Percentiles rank a stretch among this genome's conserved stretches.
Evolutionary conservation across 805 yeast genomes (phyloP).

Genomic region (Hanseniaspora jakobsenii): DNA sequence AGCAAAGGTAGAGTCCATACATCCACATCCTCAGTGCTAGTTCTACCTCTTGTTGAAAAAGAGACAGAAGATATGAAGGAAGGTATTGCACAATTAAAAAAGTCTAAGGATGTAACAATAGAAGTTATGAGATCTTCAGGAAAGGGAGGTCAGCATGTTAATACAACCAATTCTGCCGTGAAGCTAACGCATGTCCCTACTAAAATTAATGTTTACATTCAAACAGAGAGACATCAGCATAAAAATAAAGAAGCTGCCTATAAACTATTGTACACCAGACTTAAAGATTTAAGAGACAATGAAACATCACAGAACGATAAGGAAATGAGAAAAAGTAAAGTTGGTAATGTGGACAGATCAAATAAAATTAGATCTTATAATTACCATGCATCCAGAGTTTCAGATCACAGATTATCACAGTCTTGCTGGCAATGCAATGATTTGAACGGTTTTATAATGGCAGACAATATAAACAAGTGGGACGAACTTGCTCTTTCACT

Average conservation of each 20-base stretch:
- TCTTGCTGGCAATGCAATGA: constrained; percentile 8
- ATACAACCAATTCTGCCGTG: constrained; percentile 94
- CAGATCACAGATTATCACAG: constrained; percentile 57
- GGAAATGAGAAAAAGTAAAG: constrained; percentile 73
- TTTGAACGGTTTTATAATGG: constrained; percentile 8
- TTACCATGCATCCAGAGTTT: constrained; percentile 80
- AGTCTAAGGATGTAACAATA: constrained; percentile 76
- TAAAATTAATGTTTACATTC: constrained; percentile 79
- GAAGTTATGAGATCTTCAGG: constrained; percentile 98
- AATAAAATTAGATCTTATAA: constrained; percentile 92
- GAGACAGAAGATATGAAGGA: constrained; percentile 31
- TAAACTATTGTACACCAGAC: constrained; percentile 62
- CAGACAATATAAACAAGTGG: constrained; percentile 11
- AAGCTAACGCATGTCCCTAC: constrained; percentile 84
- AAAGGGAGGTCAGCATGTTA: constrained; percentile 96
- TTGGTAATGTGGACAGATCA: constrained; percentile 74
- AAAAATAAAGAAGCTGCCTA: constrained; percentile 88
- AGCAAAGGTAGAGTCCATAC: constrained; percentile 90
- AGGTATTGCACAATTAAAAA: constrained; percentile 19
- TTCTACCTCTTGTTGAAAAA: constrained; percentile 58
- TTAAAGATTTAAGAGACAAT: constrained; percentile 64
- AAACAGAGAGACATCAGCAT: constrained; percentile 92
- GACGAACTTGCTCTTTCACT: constrained; percentile 5
- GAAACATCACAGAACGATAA: constrained; percentile 30
- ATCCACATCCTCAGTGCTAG: constrained; percentile 91